Evolutionary conservation across 768 basidiomycete species (phyloP).

Genomic region (Kwoniella dejecticola): DNA sequence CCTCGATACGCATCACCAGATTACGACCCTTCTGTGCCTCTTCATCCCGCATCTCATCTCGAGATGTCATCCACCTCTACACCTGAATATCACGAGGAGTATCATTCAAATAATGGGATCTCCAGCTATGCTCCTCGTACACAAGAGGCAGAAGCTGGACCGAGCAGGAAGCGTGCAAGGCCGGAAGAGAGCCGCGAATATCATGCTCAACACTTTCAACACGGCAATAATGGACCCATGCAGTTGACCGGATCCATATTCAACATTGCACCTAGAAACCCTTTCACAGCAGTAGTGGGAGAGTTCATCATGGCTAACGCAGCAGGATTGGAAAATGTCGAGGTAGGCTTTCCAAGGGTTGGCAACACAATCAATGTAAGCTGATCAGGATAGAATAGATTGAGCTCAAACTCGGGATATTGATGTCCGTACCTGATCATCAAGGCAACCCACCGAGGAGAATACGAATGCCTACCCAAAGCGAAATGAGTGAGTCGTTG

Average conservation of each 20-base stretch:
- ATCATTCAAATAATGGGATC: background rate
- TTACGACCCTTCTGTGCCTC: slow-evolving; percentile 26
- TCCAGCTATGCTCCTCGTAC: slow-evolving; percentile 16
- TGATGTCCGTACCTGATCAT: slow-evolving; percentile 28
- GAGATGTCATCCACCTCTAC: slow-evolving; percentile 26
- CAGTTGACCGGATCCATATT: slow-evolving; percentile 45
- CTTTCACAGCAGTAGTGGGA: slow-evolving; percentile 45
- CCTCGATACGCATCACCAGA: slow-evolving; percentile 48
- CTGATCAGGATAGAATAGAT: slow-evolving; percentile 27
- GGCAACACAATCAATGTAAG: background rate
- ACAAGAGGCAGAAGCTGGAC: slow-evolving; percentile 19
- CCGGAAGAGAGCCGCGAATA: slow-evolving; percentile 18
- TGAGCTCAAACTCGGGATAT: slow-evolving; percentile 51
- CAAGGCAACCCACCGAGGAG: slow-evolving; percentile 15
- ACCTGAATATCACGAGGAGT: slow-evolving; percentile 2
- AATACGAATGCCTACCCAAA: slow-evolving; percentile 36
- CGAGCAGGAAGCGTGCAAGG: slow-evolving; percentile 36
- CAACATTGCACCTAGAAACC: slow-evolving; percentile 48
- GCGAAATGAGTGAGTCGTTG: slow-evolving; percentile 44
- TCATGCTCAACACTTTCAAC: slow-evolving; percentile 2
- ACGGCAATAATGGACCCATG: background rate
- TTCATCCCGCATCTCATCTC: slow-evolving; percentile 9
- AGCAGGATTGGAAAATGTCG: slow-evolving; percentile 42
- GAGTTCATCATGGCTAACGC: slow-evolving; percentile 47
- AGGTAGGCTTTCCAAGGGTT: slow-evolving; percentile 27